Conservation (phyloP, 164 flowering plant species). For the Vitis labrusca region DNA sequence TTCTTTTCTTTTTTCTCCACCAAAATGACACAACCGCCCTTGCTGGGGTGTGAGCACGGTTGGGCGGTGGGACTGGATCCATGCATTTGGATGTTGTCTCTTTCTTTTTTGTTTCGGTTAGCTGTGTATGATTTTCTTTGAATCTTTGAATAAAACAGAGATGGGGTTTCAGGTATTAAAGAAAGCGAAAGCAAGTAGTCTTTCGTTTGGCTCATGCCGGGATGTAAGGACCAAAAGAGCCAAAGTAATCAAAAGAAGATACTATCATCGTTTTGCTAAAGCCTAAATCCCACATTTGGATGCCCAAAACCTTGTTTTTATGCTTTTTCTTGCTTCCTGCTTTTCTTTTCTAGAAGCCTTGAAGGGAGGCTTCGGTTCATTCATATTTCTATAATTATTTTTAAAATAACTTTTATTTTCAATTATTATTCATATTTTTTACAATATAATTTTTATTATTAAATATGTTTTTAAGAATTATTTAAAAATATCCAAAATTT, state of each 20-base stretch:
- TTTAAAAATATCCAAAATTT: no score
- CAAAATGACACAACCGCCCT: slow-evolving; percentile 4
- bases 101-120: no score
- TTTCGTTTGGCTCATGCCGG: background rate
- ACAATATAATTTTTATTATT: no score
- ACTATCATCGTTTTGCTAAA: background rate
- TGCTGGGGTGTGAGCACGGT: background rate
- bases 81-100: slow-evolving; percentile 5
- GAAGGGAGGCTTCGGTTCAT: no score
- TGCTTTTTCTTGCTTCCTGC: background rate
- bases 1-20: background rate
- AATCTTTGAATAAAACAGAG: slow-evolving; percentile 10
- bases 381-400: no score
- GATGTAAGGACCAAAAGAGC: slow-evolving; percentile 8
- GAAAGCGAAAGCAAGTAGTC: background rate
- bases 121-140: background rate
- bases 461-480: no score
- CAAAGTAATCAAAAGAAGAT: slow-evolving; percentile 16
- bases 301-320: background rate
- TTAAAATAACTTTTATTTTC: no score
- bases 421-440: no score
- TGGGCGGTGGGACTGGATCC: background rate
- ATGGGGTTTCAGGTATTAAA: background rate
- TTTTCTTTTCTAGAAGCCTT: background rate
- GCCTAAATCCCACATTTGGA: slow-evolving; percentile 5